Conservation (phyloP, 2,329 filamentous ascomycete species). For the Xylariomycetidae sp. region DNA sequence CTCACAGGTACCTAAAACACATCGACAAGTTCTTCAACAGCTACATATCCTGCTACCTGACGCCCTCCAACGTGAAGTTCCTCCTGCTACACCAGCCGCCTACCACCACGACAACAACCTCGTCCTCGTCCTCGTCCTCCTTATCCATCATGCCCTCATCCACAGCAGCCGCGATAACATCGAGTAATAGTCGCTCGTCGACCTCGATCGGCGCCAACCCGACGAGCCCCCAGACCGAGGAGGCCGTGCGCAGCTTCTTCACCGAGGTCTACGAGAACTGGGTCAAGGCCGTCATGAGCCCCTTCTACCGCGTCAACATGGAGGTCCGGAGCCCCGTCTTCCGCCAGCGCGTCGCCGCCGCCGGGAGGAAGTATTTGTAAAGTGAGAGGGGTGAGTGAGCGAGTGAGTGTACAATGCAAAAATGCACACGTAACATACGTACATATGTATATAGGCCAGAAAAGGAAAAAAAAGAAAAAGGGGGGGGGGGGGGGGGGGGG, state of each 20-base stretch:
- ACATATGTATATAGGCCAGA: background rate
- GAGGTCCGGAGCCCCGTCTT: slow-evolving; percentile 86
- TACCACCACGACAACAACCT: slow-evolving; percentile 39
- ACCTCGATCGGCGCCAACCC: slow-evolving; percentile 80
- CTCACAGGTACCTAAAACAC: slow-evolving; percentile 74
- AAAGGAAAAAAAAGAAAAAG: background rate
- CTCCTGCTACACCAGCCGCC: slow-evolving; percentile 84
- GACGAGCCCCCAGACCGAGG: slow-evolving; percentile 84
- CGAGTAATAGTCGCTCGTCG: slow-evolving; percentile 30
- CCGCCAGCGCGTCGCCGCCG: slow-evolving; percentile 72
- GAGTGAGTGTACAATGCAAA: too few relatives aligned
- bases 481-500: background rate
- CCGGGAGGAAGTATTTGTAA: slow-evolving; percentile 88
- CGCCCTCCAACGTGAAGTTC: slow-evolving; percentile 88
- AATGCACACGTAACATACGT: too few relatives aligned
- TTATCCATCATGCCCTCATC: too few relatives aligned
- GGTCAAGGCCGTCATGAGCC: slow-evolving; percentile 96
- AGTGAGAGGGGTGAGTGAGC: background rate
- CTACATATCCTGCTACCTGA: slow-evolving; percentile 92
- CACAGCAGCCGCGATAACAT: slow-evolving; percentile 6
- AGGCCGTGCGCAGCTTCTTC: slow-evolving; percentile 94
- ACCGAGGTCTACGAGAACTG: slow-evolving; percentile 93
- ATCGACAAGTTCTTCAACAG: slow-evolving; percentile 96
- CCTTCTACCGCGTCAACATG: slow-evolving; percentile 85
- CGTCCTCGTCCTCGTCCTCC: too few relatives aligned